Percentiles rank a stretch among this genome's conserved stretches.
phyloP scores from a whole-genome alignment of 2,329 filamentous ascomycete species.

The Aspergillus uvarum region DNA sequence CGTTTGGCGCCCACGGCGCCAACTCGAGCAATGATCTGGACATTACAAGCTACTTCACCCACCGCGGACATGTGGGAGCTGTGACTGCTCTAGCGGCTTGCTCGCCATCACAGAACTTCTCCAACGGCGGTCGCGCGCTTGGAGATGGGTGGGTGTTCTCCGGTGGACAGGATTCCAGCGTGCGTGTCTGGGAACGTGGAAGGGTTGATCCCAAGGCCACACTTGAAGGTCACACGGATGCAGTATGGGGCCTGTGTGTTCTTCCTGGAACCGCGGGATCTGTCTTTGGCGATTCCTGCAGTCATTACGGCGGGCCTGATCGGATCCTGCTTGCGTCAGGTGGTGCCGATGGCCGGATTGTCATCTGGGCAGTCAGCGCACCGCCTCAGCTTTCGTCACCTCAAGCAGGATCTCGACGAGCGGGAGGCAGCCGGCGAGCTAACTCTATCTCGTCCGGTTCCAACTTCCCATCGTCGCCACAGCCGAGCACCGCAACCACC shows the following conservation, averaged over 20 bases:
- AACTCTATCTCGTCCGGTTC: slow-evolving; percentile 95
- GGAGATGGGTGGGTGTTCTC: slow-evolving; percentile 99
- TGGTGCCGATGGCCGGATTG: slow-evolving; percentile 83
- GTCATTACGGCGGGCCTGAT: slow-evolving; percentile 75
- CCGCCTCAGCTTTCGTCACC: slow-evolving; percentile 84
- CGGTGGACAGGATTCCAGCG: slow-evolving; percentile 87
- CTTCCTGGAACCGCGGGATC: slow-evolving; percentile 78
- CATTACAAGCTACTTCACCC: slow-evolving; percentile 90
- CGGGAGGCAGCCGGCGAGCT: slow-evolving; percentile 75
- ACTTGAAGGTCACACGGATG: slow-evolving; percentile 89
- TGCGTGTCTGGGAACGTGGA: slow-evolving; percentile 93
- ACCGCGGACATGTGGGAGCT: slow-evolving; percentile 87
- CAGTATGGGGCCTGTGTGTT: slow-evolving; percentile 93
- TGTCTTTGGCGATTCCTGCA: slow-evolving; percentile 72
- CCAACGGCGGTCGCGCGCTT: slow-evolving; percentile 79
- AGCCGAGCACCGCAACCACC: slow-evolving; percentile 79
- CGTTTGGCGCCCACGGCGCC: slow-evolving; percentile 52
- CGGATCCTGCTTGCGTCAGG: slow-evolving; percentile 88
- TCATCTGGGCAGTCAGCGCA: slow-evolving; percentile 91
- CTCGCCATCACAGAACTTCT: slow-evolving; percentile 83
- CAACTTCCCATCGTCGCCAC: slow-evolving; percentile 84
- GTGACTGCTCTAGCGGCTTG: slow-evolving; percentile 86
- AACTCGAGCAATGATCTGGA: slow-evolving; percentile 76
- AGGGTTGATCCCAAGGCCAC: slow-evolving; percentile 94
- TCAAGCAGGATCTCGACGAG: slow-evolving; percentile 68